Base-by-base conservation (phyloP, 805 yeast species). In the Spathaspora passalidarum region DNA sequence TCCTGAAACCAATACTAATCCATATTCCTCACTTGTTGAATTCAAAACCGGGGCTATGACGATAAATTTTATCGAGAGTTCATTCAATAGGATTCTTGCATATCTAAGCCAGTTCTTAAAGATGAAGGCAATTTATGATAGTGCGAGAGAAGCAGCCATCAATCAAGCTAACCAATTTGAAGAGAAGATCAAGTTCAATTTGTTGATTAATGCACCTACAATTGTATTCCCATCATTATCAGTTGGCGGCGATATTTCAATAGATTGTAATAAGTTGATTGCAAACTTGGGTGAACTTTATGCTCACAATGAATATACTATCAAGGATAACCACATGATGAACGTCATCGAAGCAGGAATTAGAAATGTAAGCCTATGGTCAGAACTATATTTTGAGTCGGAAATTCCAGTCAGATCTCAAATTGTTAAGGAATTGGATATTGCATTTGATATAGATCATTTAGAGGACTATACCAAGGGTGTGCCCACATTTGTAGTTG, bases 91-190 rank as follows among this genome's bases (percentile, higher is more conserved):
- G 52, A 76, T 95, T 9, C 57, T 85, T 23, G 72, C 76, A 9
- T 92, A 81, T 56, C 68, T 89, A 55, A 80, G 80, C 52, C 86
- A 85, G 54, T 87, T 95, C 57, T 84, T 81, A 48, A 78, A 78
- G 54, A 88, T 92, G 96, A 94, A 94, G 63, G 80, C 79, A 3
- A 73, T 91, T n/a, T 95, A 87, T 62, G 99, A 94, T 57, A 71
- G 78, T 17, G 96, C 98, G 0, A 78, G 98, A 47, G 88, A 85
- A 56, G 88, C 90, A 9, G 96, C 98, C 0, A 78, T 89, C 53
- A 80, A 85, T 53, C 96, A 88, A 61, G 94, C 94, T 0, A 80
- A 72, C 38, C 82, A 81, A 50, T 72, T 83, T 37, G 79, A 80
- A 43, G 72, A 68, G 46, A 78, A 74, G 52, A 81, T 90, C 65